These are phyloP conservation scores for Beta corolliflora DNA, from an alignment of 179 eudicot species.

Conservation along the genomic window DNA sequence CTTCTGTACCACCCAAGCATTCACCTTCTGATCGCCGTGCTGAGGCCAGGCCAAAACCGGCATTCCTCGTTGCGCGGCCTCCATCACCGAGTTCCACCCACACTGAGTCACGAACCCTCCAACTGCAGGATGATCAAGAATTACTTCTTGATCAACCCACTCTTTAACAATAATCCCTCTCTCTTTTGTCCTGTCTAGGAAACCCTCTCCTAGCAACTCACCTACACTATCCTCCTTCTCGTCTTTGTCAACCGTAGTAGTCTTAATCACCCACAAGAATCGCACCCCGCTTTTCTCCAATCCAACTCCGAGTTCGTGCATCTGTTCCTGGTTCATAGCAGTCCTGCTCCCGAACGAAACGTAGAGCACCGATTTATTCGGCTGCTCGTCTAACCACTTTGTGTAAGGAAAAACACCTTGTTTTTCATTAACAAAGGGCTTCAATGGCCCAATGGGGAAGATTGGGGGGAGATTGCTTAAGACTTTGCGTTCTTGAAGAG, in stretches of 20 bases:
- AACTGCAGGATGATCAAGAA: conserved; percentile 38
- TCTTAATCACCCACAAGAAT: conserved; percentile 46
- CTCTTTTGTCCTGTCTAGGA: conserved; percentile 22
- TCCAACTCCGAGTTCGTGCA: conserved; percentile 38
- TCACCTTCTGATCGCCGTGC: conserved; percentile 50
- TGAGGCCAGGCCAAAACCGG: conserved; percentile 56
- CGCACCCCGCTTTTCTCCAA: conserved; percentile 25
- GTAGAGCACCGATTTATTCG: conserved; percentile 37
- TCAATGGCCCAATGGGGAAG: conserved; percentile 49
- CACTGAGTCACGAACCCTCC: conserved; percentile 49
- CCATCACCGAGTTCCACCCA: conserved; percentile 50
- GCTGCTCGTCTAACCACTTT: conserved; percentile 41
- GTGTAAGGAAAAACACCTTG: no score
- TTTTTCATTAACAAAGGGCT: background rate
- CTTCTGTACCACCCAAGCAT: conserved; percentile 40
- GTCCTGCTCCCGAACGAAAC: conserved; percentile 46
- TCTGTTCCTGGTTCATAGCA: conserved; percentile 35
- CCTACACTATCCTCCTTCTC: conserved; percentile 26
- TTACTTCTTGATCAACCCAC: conserved; percentile 42
- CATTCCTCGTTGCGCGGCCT: conserved; percentile 43
- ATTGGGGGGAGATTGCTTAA: conserved; percentile 31
- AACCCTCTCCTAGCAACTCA: conserved; percentile 29
- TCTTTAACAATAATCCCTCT: conserved; percentile 36
- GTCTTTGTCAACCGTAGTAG: conserved; percentile 33
- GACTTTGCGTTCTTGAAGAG: conserved; percentile 35